Percentiles rank a stretch among this genome's conserved stretches.
Conservation (phyloP, 768 basidiomycete species). For the Trametes maxima region DNA sequence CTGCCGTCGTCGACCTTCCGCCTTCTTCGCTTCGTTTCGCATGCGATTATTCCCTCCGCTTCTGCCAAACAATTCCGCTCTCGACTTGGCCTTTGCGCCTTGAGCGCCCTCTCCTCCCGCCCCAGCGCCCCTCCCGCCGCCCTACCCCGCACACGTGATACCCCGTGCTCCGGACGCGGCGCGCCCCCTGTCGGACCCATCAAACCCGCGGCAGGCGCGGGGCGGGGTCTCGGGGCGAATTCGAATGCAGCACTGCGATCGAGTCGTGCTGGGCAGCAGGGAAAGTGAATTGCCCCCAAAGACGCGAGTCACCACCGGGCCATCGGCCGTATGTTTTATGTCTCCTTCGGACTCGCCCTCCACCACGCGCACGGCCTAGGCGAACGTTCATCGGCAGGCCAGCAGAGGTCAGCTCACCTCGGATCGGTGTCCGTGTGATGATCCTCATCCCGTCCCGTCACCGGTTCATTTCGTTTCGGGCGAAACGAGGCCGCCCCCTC, state of each 20-base stretch:
- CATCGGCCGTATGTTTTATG: conserved; percentile 12
- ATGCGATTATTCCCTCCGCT: not conserved
- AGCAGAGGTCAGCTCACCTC: conserved; percentile 11
- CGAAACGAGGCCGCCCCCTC: not conserved
- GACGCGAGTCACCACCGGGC: not conserved
- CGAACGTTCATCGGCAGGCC: conserved; percentile 18
- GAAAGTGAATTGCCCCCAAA: not conserved
- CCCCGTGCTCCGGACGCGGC: conserved; percentile 9
- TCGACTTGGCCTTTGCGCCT: conserved; percentile 16
- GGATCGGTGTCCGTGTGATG: conserved; percentile 21
- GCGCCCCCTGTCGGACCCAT: conserved; percentile 6
- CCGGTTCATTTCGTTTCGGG: conserved; percentile 9
- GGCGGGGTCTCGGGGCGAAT: not conserved
- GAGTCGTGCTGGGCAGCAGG: not conserved
- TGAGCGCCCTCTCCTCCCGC: not conserved
- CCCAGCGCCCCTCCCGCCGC: not conserved
- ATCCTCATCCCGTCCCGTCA: conserved; percentile 6
- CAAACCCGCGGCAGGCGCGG: not conserved
- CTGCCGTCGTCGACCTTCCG: conserved; percentile 11
- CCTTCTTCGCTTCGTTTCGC: conserved; percentile 16
- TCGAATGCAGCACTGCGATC: not conserved
- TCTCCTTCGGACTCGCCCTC: not conserved
- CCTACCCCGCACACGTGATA: conserved; percentile 13
- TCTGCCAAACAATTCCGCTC: conserved; percentile 9
- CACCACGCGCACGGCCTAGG: not conserved